Base-by-base conservation (phyloP, 1,284 basidiomycete species). In the Cryptococcus floricola region DNA sequence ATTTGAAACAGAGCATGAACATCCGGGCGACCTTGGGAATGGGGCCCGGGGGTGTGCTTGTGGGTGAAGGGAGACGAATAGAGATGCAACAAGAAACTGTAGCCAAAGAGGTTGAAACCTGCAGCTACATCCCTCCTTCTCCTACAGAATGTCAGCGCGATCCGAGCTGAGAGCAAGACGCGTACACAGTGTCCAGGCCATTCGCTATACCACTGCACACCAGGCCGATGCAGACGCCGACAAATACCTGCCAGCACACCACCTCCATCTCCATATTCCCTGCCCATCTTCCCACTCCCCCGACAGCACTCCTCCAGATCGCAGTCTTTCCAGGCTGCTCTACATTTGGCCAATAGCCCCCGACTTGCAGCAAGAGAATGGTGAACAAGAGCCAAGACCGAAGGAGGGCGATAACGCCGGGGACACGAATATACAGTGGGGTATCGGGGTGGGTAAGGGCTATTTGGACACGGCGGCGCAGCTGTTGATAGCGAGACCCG, bases 21-120 rank as follows among this genome's bases (percentile, higher is more conserved):
- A 52, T 76, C 74, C 2, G 75, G 75, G 10, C 75, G 57, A 7
- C 68, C 66, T 27, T 69, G 61, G 13, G 52, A 58, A 2, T 63
- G 55, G 16, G 59, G 56, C 19, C 58, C 61, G 5, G 62, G 56
- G 9, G 68, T 63, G 18, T 62, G 68, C 48, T 72, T 66, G 58
- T 76, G 74, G 2, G 74, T 77, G 10, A 75, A 58, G 5, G 74
- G 75, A 4, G 71, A 73, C 5, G 74, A 74, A 62, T 76, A 77
- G 16, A 77, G 61, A 57, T 77, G 75, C 1, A 73, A 66, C 23
- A 76, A 63, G 61, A 73, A 74, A 1, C 67, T 68, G 55, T 69
- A 73, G 48, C 70, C 69, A 51, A 73, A 73, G 67, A 77, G 66
- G 57, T 76, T 77, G 71, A 77, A 77, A 5, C 69, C 64, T 1